Evolutionary conservation across 805 yeast genomes (phyloP).

Genomic region (Candida pseudoglaebosa): DNA sequence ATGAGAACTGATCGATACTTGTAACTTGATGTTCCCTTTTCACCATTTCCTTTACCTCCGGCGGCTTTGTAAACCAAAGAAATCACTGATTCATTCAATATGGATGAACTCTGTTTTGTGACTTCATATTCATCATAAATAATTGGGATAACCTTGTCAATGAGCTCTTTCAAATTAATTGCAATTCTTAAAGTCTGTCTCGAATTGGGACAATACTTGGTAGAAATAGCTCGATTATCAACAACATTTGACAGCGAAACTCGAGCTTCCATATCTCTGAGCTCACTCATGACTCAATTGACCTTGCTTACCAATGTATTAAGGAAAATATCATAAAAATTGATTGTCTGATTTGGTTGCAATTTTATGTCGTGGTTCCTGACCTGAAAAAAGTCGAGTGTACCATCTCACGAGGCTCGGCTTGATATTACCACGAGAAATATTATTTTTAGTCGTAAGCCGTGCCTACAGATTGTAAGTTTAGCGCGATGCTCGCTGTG

Average conservation of each 20-base stretch:
- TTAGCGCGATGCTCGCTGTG: too few relatives aligned
- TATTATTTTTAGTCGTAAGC: too few relatives aligned
- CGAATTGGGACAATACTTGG: constrained; percentile 48
- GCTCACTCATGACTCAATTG: constrained; percentile 1
- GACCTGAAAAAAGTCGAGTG: too few relatives aligned
- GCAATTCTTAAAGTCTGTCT: constrained; percentile 69
- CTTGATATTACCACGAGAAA: too few relatives aligned
- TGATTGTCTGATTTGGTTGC: too few relatives aligned
- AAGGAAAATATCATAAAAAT: too few relatives aligned
- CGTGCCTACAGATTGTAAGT: too few relatives aligned
- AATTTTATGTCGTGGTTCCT: too few relatives aligned
- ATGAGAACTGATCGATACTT: constrained; percentile 66
- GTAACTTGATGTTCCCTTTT: constrained; percentile 48
- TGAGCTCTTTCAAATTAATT: constrained; percentile 64
- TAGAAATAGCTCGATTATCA: constrained; percentile 1
- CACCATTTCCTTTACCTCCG: constrained; percentile 69
- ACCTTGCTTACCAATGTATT: not conserved
- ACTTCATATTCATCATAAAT: constrained; percentile 51
- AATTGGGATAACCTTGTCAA: constrained; percentile 69
- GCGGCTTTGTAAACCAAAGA: constrained; percentile 67
- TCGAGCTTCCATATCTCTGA: not conserved
- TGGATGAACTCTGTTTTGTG: constrained; percentile 52
- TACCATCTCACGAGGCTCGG: too few relatives aligned
- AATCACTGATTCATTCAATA: constrained; percentile 57
- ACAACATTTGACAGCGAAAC: not conserved